phyloP scores from a whole-genome alignment of 305 asterid genomes.

The Ilex paraguariensis region DNA sequence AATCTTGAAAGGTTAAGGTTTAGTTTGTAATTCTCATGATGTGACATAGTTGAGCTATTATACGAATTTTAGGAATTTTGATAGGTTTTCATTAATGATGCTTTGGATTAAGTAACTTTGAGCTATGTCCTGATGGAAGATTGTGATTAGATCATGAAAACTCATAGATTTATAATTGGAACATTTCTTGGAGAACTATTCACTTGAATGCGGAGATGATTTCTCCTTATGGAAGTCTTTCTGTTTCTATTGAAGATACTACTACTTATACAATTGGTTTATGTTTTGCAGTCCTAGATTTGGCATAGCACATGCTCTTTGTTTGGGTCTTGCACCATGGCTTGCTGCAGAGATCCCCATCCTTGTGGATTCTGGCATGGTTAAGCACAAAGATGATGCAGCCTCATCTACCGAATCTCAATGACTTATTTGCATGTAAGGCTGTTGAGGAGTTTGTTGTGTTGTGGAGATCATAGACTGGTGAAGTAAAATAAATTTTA shows the following conservation, averaged over 20 bases:
- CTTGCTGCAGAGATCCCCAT: slow-evolving; percentile 89
- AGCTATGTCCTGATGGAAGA: too few relatives aligned
- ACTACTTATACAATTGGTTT: not conserved
- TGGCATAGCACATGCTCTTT: slow-evolving; percentile 85
- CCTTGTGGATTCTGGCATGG: slow-evolving; percentile 90
- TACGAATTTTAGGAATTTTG: too few relatives aligned
- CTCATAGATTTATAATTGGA: too few relatives aligned
- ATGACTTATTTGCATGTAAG: not conserved
- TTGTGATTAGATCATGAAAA: too few relatives aligned
- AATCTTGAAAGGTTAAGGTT: not conserved
- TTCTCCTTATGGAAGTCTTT: too few relatives aligned
- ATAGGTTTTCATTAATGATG: too few relatives aligned
- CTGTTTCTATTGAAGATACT: too few relatives aligned
- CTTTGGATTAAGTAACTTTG: too few relatives aligned
- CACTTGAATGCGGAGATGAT: not conserved
- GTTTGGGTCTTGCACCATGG: slow-evolving; percentile 63
- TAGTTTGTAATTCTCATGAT: not conserved
- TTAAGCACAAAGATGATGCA: slow-evolving; percentile 83
- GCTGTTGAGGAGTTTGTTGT: not conserved
- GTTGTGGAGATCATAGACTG: not conserved
- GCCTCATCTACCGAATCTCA: slow-evolving; percentile 50
- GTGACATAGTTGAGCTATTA: too few relatives aligned
- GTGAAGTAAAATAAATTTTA: not conserved
- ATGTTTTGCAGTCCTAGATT: slow-evolving; percentile 67
- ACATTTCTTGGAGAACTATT: too few relatives aligned